Base-by-base conservation (phyloP, 495 filamentous ascomycete genomes). In the Aspergillus funiculosus region DNA sequence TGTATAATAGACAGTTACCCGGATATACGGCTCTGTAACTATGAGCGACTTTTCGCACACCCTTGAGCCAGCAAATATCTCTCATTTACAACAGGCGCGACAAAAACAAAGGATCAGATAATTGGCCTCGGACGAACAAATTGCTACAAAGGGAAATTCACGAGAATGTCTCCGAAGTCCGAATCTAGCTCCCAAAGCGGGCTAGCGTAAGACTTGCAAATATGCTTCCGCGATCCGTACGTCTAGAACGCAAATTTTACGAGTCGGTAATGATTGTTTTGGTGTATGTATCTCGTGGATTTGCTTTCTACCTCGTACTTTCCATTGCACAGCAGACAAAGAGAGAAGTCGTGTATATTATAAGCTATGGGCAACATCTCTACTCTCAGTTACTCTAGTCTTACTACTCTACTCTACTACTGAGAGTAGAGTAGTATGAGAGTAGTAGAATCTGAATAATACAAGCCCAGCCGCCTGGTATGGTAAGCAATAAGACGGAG, bases 11-110 rank as follows among this genome's bases (percentile, higher is more conserved):
- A 39, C 38, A 15, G 15, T 7, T 27, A 13, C 22, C 39, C 53
- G 53, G 53, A 56, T 56, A 52, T 56, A 52, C 53, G 52, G 52
- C 51, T 54, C 30, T 13, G 13, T n/a, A 17, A 34, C 5, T 34
- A 6, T 34, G 5, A 13, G 25, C 10, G 25, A 5, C 25, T 15
- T 5, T 27, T 5, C 25, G 10, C 10, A 10, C 25, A 27, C 10
- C 10, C 25, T 27, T 27, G n/a, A n/a, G n/a, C n/a, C 25, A 10
- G 25, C 25, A 10, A 27, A 27, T 10, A 6, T 29, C 26, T 22
- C 22, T 27, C 10, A 27, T 27, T 30, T 38, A 11, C 21, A 45
- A 39, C n/a, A n/a, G n/a, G n/a, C n/a, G n/a, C n/a, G n/a, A n/a
- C n/a, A 41, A 22, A 15, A 41, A 31, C 31, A 31, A 26, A 28